phyloP scores from a whole-genome alignment of 768 basidiomycete species.

The Suillus spraguei region DNA sequence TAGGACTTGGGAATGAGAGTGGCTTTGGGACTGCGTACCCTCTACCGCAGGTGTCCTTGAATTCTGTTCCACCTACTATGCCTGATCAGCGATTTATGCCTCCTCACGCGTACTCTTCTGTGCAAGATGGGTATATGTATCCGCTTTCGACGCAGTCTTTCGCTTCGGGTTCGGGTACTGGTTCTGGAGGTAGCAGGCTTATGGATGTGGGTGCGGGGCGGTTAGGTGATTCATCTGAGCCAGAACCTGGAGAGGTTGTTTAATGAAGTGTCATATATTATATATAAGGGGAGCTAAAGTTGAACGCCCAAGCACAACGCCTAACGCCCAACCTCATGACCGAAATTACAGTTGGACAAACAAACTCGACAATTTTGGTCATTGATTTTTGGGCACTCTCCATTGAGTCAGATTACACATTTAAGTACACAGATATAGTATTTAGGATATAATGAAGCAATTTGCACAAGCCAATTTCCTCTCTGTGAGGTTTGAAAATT shows the following conservation, averaged over 20 bases:
- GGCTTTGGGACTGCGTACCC: slow-evolving; percentile 14
- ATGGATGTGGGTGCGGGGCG: neutral
- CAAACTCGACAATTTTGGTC: too few relatives aligned
- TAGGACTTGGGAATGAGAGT: slow-evolving; percentile 19
- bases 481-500: too few relatives aligned
- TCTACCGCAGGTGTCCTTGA: neutral
- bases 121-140: neutral
- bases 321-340: too few relatives aligned
- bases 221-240: neutral
- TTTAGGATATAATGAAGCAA: too few relatives aligned
- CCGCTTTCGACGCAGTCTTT: neutral
- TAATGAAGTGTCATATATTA: too few relatives aligned
- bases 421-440: too few relatives aligned
- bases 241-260: slow-evolving; percentile 4
- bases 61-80: neutral
- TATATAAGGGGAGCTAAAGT: too few relatives aligned
- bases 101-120: neutral
- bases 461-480: too few relatives aligned
- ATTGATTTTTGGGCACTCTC: too few relatives aligned
- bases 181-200: neutral
- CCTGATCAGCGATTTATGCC: neutral
- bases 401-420: too few relatives aligned
- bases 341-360: too few relatives aligned
- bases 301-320: too few relatives aligned
- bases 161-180: neutral